Base-by-base conservation (phyloP, 2,329 filamentous ascomycete genomes). In the Ophiostoma perfectum region DNA sequence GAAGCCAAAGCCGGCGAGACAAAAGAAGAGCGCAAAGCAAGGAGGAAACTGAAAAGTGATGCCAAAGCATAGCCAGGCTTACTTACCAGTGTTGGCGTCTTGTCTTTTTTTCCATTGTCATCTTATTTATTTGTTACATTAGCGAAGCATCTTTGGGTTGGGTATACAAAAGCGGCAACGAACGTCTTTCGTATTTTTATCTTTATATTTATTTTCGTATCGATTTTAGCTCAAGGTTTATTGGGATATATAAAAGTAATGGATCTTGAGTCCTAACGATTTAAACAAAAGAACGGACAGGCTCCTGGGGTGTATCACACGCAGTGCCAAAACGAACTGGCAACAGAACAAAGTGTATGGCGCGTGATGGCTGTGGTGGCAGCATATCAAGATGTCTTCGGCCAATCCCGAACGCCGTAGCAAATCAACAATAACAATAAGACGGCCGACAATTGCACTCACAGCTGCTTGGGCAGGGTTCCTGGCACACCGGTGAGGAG, bases 401-500 rank as follows among this genome's bases (percentile, higher is more conserved):
- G 47, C 42, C 44, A 5, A 45, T 12, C 44, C 58, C 9, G 38
- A 64, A 38, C 18, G 49, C 16, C 45, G 60, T 9, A 36, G 9
- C 3, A 58, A 58, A 52, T 5, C 49, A 41, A 47, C 80, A 72
- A 69, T 14, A 73, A 69, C 16, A 44, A 39, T n/a, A 39, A 42
- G 14, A 63, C 39, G 12, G 2, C n/a, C 38, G 55, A 2, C 16
- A 16, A 27, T 12, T 8, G 4, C 11, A 1, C 14, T 6, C 65
- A 73, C 18, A 71, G 47, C 64, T 87, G 83, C 75, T 86, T 87
- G n/a, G 88, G 88, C 73, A 89, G 81, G 74, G 86, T 89, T 36
- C 90, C 90, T 5, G 89, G 89, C 77, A 87, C 90, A 72, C 90
- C 89, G 1, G 89, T 91, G 67, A 93, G 76, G 68, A 95, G 82